Base-by-base conservation (phyloP, 129 eudicot species). In the Dittrichia graveolens region DNA sequence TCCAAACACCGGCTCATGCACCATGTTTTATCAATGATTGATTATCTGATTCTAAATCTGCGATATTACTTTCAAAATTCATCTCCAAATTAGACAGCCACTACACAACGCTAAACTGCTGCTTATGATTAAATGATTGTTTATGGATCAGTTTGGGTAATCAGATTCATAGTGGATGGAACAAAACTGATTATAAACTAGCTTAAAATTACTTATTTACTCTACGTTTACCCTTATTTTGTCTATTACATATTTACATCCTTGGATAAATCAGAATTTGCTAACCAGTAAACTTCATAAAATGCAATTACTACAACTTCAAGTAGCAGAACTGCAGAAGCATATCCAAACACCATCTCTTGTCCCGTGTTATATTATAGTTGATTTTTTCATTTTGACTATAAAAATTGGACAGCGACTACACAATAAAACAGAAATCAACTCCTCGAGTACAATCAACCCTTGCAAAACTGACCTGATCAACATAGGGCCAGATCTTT, bases 401-500 rank as follows among this genome's bases (percentile, higher is more conserved):
- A 16, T 31, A 8, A 9, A 71, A 64, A 38, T 9, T 38, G 37
- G 61, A 48, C 71, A 8, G 39, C 48, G 52, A 77, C 48, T 61
- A 61, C 52, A 50, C 45, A 61, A 42, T 1, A 61, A 53, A 34
- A 50, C 64, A 43, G 19, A 16, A 62, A 54, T 31, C 16, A 4
- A 4, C 13, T 24, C 24, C 41, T 53, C 19, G n/a, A 44, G 46
- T 39, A 50, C 41, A 65, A 44, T 43, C 73, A 76, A 73, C 54
- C 79, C 53, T 63, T 74, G 79, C 14, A 31, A 62, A 72, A 83
- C 66, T 15, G 46, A 93, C 98, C 96, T 89, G 78, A 57, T 93
- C 73, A 67, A 93, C 95, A 75, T 79, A 89, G 18, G 96, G 98
- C 98, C 98, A 93, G 68, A 93, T 93, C 89, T 93, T 93, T 4